Evolutionary conservation across 1,284 basidiomycete genomes (phyloP), one percentile per base, ranked within the genome.

Genomic region (Neolentinus lepideus): DNA sequence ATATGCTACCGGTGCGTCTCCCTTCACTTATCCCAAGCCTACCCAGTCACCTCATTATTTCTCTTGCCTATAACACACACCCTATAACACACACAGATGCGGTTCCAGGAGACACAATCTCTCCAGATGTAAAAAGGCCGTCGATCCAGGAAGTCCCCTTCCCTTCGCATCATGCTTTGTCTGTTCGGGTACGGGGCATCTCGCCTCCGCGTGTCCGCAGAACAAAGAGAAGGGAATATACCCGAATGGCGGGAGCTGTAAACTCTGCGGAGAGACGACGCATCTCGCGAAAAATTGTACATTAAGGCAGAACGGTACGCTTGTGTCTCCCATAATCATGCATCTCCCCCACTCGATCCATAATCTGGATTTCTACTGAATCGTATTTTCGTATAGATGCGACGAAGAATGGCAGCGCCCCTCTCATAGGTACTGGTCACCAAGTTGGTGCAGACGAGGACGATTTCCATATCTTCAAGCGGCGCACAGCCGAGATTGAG

Each of bases 101-200:
- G 90, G 93, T 51, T 93, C 91, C 2, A 79, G 75, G 2, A 79
- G 77, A 58, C 94, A 98, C 62, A 88, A 79, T 10, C 78, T 98
- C 2, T 84, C 90, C 16, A 77, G 76, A 43, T 98, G 94, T 68
- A 85, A 77, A 57, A 84, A 84, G 61, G 77, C 81, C 1, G 72
- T 76, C 10, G 79, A 92, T 66, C 74, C 79, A n/a, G 64, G 67
- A 14, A 78, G 90, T 60, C 88, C 89, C 1, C 78, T 94, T 2
- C 94, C 94, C 0, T 94, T 84, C 65, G 94, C 94, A 0, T 92
- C 88, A 1, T 98, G 94, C 71, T 98, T 94, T 66, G 88, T 98
- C 31, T 98, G 94, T 66, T 83, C 82, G 1, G 78, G 76, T 3
- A 83, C 80, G 61, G 93, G 93, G 0, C 93, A 96, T 65, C 77